Evolutionary conservation across 495 filamentous ascomycete species (phyloP).

Genomic region (Parathielavia hyrcaniae): DNA sequence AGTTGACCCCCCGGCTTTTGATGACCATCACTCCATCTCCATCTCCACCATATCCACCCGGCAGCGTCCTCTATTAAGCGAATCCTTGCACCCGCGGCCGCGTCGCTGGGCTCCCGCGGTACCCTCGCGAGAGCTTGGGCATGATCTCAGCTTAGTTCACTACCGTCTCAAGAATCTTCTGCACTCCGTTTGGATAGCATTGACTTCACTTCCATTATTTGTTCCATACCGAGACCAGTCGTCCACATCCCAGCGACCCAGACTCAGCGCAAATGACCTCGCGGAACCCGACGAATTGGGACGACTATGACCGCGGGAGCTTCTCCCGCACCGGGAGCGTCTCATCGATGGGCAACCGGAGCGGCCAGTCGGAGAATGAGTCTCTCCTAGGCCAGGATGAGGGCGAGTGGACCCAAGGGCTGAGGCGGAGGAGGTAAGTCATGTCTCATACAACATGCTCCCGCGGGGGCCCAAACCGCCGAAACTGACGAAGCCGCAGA

Average conservation of each 20-base stretch:
- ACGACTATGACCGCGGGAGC: conserved; percentile 40
- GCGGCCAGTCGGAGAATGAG: conserved; percentile 35
- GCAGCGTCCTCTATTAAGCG: no score
- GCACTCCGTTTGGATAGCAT: no score
- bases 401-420: conserved; percentile 33
- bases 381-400: conserved; percentile 34
- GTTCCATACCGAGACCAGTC: not conserved
- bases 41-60: no score
- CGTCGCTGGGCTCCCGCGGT: no score
- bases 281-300: conserved; percentile 49
- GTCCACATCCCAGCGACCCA: not conserved
- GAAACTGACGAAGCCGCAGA: conserved; percentile 31
- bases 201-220: not conserved
- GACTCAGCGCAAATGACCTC: conserved; percentile 23
- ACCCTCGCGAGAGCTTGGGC: no score
- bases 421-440: conserved; percentile 35
- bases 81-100: no score
- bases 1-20: no score
- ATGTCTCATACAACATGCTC: not conserved
- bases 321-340: conserved; percentile 35
- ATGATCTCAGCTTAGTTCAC: no score
- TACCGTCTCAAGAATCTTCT: no score
- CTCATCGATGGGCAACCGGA: conserved; percentile 33
- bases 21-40: no score
- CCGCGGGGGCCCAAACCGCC: not conserved